Evolutionary conservation across 2,329 filamentous ascomycete species (phyloP).

Genomic region (Waltergamsia citrina): DNA sequence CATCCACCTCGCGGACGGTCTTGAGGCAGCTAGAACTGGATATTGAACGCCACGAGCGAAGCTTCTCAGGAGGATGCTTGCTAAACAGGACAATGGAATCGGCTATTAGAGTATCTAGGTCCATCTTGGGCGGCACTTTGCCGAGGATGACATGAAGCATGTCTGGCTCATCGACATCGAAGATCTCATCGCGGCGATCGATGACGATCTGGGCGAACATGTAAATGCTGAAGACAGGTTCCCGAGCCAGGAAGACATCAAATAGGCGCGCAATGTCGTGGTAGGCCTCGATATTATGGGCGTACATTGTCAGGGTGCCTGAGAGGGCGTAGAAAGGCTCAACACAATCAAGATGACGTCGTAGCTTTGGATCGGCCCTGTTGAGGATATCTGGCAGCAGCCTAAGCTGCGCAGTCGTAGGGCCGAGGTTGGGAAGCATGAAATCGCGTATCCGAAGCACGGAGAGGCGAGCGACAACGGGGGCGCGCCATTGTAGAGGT

Average conservation of each 20-base stretch:
- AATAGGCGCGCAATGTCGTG: conserved; percentile 83
- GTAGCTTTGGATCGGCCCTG: conserved; percentile 61
- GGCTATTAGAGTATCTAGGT: conserved; percentile 69
- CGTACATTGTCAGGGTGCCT: conserved; percentile 92
- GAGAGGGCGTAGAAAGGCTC: conserved; percentile 89
- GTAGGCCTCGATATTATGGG: conserved; percentile 89
- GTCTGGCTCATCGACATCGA: conserved; percentile 85
- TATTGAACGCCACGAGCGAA: conserved; percentile 65
- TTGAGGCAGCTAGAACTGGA: conserved; percentile 75
- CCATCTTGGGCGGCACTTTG: conserved; percentile 72
- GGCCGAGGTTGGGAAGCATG: conserved; percentile 82
- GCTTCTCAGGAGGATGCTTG: conserved; percentile 58
- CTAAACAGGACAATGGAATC: conserved; percentile 55
- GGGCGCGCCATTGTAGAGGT: conserved; percentile 47
- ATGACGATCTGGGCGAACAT: conserved; percentile 85
- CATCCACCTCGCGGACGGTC: conserved; percentile 53
- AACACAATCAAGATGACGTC: conserved; percentile 63
- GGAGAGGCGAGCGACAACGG: conserved; percentile 71
- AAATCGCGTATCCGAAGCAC: conserved; percentile 90
- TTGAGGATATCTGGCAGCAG: conserved; percentile 76
- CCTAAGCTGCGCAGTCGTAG: conserved; percentile 75
- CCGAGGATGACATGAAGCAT: conserved; percentile 85
- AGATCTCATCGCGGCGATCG: conserved; percentile 70
- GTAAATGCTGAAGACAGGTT: conserved; percentile 85
- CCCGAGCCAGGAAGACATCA: conserved; percentile 79